These are phyloP conservation scores for Tubosaeta sp. DNA, from an alignment of 768 basidiomycete species.

Conservation along the genomic window DNA sequence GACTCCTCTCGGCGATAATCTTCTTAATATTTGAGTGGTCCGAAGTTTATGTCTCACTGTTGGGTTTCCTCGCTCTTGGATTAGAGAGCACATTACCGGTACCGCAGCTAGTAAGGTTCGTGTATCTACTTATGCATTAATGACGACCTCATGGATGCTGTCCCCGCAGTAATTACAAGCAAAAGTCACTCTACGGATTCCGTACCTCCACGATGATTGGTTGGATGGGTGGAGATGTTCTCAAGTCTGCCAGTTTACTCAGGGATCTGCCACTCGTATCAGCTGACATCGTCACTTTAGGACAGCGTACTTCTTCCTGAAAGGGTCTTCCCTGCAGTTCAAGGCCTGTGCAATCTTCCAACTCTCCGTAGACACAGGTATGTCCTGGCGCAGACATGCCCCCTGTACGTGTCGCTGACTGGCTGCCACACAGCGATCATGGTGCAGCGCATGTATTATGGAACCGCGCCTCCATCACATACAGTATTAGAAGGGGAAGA, in stretches of 20 bases:
- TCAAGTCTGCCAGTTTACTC: constrained; percentile 55
- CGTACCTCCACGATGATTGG: constrained; percentile 77
- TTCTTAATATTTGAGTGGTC: constrained; percentile 71
- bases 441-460: constrained; percentile 70
- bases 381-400: constrained; percentile 25
- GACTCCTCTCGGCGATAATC: constrained; percentile 66
- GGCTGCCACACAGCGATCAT: constrained; percentile 53
- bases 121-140: constrained; percentile 4
- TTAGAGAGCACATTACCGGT: constrained; percentile 85
- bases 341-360: constrained; percentile 82
- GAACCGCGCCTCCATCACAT: constrained; percentile 57
- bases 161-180: constrained; percentile 64
- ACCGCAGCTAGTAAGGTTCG: constrained; percentile 75
- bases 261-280: neutral
- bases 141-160: constrained; percentile 17
- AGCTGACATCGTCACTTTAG: constrained; percentile 37
- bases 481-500: constrained; percentile 51
- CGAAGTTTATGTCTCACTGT: constrained; percentile 50
- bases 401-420: constrained; percentile 7
- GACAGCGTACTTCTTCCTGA: constrained; percentile 75
- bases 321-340: constrained; percentile 73
- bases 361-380: constrained; percentile 72
- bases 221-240: constrained; percentile 80
- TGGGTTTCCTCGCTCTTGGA: constrained; percentile 78
- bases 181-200: constrained; percentile 80